Conservation (phyloP, 2,329 filamentous ascomycete species). For the Colletotrichum musae region DNA sequence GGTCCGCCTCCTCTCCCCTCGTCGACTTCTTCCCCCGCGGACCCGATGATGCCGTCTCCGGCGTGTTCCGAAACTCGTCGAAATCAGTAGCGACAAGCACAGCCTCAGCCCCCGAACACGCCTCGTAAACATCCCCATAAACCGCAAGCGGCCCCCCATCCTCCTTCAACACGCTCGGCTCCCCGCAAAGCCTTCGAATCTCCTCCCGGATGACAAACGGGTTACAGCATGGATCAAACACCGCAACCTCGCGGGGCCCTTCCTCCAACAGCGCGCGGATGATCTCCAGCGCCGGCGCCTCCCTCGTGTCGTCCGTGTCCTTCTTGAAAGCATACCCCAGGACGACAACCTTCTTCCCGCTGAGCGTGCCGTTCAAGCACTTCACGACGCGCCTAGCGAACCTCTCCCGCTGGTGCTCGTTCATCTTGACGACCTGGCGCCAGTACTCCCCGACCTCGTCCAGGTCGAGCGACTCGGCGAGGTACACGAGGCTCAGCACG, state of each 20-base stretch:
- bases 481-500: conserved; percentile 80
- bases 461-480: conserved; percentile 78
- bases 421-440: conserved; percentile 80
- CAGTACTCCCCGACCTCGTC: conserved; percentile 83
- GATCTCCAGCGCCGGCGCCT: conserved; percentile 78
- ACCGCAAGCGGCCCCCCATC: conserved; percentile 62
- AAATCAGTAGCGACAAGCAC: conserved; percentile 70
- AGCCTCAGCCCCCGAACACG: conserved; percentile 64
- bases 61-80: conserved; percentile 65
- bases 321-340: conserved; percentile 87
- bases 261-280: conserved; percentile 77
- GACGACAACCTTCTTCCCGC: conserved; percentile 79
- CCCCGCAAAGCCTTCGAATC: conserved; percentile 60
- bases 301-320: conserved; percentile 81
- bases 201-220: conserved; percentile 64
- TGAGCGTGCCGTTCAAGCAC: conserved; percentile 77
- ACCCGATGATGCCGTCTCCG: background rate
- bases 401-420: conserved; percentile 79
- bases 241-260: conserved; percentile 73
- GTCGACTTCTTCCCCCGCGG: conserved; percentile 31
- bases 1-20: conserved; percentile 55
- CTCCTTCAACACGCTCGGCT: conserved; percentile 47
- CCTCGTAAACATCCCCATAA: conserved; percentile 63
- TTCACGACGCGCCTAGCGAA: conserved; percentile 77
- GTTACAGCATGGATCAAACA: conserved; percentile 77